Evolutionary conservation across 805 yeast genomes (phyloP), one percentile per base, ranked within the genome.

Genomic region (Kazachstania africana): DNA sequence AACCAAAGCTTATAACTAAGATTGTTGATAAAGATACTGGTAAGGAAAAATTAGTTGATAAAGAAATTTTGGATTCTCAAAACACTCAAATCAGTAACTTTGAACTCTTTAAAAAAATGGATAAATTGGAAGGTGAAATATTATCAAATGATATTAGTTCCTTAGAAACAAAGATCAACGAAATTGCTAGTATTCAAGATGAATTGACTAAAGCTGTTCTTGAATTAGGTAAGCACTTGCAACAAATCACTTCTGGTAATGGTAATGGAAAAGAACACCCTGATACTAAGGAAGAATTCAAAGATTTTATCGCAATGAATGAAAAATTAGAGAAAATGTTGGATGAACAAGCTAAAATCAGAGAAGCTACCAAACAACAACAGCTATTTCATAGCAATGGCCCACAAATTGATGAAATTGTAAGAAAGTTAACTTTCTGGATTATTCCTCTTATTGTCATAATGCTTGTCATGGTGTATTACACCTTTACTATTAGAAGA

Each of bases 1-100:
- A 65, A 38, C 68, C 73, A 19, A 65, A 62, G 34, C 60, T 70
- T 10, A 50, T 63, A 16, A 58, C 67, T 9, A 60, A 70, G 40
- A 55, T 59, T 26, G 55, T 62, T 9, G 56, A 60, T 27, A 36
- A 55, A 22, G 55, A 57, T 4, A 53, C 60, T 6, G 64, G 59
- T 1, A 42, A 47, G 20, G 55, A 50, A 23, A 48, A 55, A 9
- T 38, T 51, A 12, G 45, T 51, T 5, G 58, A 55, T 28, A 46
- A 44, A 31, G 48, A 48, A 14, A 37, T 39, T 2, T 37, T 44
- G 18, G 55, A 52, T 27, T 42, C 47, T 3, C 36, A 42, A 15
- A 39, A 42, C 18, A 43, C 45, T 15, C 33, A 43, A 34, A 29
- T 47, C 18, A 33, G 50, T 5, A 50, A 47, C 25, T 47, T 42